Evolutionary conservation across 352 stramenopile species (phyloP).

Genomic region (Plasmopara muralis): DNA sequence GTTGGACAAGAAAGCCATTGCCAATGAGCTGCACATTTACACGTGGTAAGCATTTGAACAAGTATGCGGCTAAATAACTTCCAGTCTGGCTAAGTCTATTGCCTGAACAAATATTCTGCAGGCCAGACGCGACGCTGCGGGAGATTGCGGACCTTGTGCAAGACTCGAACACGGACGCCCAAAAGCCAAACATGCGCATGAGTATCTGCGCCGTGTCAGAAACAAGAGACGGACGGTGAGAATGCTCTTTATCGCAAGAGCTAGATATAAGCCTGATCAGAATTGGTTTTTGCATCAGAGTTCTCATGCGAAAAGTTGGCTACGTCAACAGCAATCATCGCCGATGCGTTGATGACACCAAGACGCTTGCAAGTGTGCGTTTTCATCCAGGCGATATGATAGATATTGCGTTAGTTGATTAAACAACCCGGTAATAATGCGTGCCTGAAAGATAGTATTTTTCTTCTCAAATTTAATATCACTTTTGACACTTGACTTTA

Average conservation of each 20-base stretch:
- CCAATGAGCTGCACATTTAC: conserved; percentile 68
- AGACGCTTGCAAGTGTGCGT: conserved; percentile 52
- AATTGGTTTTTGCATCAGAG: conserved; percentile 20
- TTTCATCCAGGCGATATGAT: conserved; percentile 62
- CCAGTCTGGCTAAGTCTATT: background rate
- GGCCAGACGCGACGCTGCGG: conserved; percentile 61
- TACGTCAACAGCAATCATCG: conserved; percentile 49
- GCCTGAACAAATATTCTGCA: conserved; percentile 7
- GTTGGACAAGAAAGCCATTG: conserved; percentile 42
- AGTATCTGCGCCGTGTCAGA: conserved; percentile 56
- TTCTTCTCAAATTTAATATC: conserved; percentile 12
- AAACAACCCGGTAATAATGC: conserved; percentile 9
- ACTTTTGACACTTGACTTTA: conserved; percentile 11
- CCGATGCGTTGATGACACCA: conserved; percentile 48
- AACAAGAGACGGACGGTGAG: conserved; percentile 43
- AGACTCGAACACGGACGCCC: conserved; percentile 49
- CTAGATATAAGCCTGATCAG: conserved; percentile 1
- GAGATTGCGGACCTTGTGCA: conserved; percentile 69
- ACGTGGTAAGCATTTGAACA: conserved; percentile 36
- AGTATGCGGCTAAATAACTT: background rate
- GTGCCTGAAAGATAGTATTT: conserved; percentile 17
- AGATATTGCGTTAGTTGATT: conserved; percentile 55
- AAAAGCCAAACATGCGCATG: conserved; percentile 46
- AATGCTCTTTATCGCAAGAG: background rate
- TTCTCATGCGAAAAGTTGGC: conserved; percentile 52